These are phyloP conservation scores for Clohesyomyces aquaticus DNA, from an alignment of 495 filamentous ascomycete genomes.

Conservation along the genomic window DNA sequence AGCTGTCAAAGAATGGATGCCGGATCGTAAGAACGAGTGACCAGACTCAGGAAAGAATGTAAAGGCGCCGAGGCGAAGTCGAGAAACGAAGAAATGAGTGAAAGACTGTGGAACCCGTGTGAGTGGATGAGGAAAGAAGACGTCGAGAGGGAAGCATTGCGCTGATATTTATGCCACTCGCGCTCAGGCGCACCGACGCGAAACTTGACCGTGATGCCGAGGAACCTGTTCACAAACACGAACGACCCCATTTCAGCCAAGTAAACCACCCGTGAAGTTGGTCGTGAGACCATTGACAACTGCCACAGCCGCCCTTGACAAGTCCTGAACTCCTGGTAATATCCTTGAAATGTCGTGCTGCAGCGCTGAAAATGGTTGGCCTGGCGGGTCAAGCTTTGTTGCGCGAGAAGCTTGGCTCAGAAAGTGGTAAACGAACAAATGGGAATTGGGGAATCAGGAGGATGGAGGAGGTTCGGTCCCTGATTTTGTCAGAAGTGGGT, in stretches of 20 bases:
- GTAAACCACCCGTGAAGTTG: neutral
- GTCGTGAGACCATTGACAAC: slow-evolving; percentile 24
- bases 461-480: neutral
- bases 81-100: slow-evolving; percentile 12
- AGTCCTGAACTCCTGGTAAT: slow-evolving; percentile 20
- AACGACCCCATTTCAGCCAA: slow-evolving; percentile 4
- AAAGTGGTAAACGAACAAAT: slow-evolving; percentile 9
- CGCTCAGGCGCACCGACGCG: neutral
- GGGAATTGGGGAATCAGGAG: neutral
- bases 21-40: slow-evolving; percentile 26
- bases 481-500: slow-evolving; percentile 14
- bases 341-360: slow-evolving; percentile 1
- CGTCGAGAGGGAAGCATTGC: no score
- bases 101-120: slow-evolving; percentile 13
- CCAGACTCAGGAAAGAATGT: slow-evolving; percentile 42
- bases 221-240: neutral
- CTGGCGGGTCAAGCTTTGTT: slow-evolving; percentile 18
- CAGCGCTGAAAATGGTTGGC: slow-evolving; percentile 16
- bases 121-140: slow-evolving; percentile 21
- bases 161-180: slow-evolving; percentile 7
- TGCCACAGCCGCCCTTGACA: slow-evolving; percentile 8
- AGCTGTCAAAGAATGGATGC: slow-evolving; percentile 6
- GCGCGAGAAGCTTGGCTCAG: slow-evolving; percentile 16
- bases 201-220: no score
- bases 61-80: slow-evolving; percentile 13